phyloP scores from a whole-genome alignment of 352 stramenopile species.

The Phytopythium kandeliae region DNA sequence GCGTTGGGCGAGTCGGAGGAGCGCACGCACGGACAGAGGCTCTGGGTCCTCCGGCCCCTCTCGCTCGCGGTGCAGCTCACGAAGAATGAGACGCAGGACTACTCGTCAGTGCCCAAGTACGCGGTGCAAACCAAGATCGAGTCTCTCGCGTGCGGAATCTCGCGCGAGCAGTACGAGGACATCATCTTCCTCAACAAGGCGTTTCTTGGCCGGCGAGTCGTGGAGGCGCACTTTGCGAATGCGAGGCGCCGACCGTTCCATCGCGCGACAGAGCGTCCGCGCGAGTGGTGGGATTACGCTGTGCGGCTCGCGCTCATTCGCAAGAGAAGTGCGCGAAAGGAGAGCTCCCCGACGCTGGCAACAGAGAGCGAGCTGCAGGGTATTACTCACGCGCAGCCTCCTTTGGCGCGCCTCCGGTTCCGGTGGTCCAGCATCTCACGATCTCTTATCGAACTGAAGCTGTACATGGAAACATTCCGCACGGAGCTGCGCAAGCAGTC shows the following conservation, averaged over 20 bases:
- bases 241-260: slow-evolving; percentile 55
- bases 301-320: slow-evolving; percentile 35
- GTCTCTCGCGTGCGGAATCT: slow-evolving; percentile 42
- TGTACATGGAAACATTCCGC: slow-evolving; percentile 57
- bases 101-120: slow-evolving; percentile 60
- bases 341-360: neutral
- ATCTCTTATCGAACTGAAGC: slow-evolving; percentile 39
- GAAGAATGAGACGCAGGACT: slow-evolving; percentile 77
- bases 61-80: slow-evolving; percentile 56
- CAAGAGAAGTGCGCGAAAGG: slow-evolving; percentile 1
- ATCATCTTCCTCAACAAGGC: slow-evolving; percentile 66
- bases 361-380: neutral
- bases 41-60: slow-evolving; percentile 54
- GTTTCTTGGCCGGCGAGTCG: slow-evolving; percentile 47
- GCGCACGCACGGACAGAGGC: slow-evolving; percentile 5
- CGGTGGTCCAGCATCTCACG: slow-evolving; percentile 60
- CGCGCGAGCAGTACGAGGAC: slow-evolving; percentile 78
- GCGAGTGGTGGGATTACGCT: slow-evolving; percentile 79
- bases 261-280: slow-evolving; percentile 20
- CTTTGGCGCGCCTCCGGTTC: slow-evolving; percentile 8
- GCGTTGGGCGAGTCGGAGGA: slow-evolving; percentile 5
- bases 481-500: slow-evolving; percentile 36
- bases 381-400: neutral
- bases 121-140: slow-evolving; percentile 48
- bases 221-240: slow-evolving; percentile 66